A percentile compares a stretch with the other conserved stretches of the same genome.
Conservation (phyloP, 495 filamentous ascomycete genomes). For the Xylaria longipes region DNA sequence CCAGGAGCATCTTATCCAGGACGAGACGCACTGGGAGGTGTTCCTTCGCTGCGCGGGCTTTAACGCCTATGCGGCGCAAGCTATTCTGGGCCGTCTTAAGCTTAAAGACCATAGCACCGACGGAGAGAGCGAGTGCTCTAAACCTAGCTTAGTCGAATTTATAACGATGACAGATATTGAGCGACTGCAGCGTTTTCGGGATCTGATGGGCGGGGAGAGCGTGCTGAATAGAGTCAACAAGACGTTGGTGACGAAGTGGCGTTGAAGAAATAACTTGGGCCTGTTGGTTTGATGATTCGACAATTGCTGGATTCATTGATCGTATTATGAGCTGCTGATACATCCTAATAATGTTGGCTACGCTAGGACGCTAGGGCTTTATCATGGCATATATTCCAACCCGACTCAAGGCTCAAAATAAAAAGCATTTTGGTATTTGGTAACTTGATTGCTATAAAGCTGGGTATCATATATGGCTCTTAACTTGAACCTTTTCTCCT, state of each 20-base stretch:
- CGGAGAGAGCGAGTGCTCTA: constrained; percentile 20
- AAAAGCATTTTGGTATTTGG: not conserved
- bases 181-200: constrained; percentile 50
- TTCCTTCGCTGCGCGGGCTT: constrained; percentile 76
- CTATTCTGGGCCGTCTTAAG: constrained; percentile 62
- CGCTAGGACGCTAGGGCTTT: not conserved
- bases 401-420: not conserved
- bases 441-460: constrained; percentile 13
- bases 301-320: constrained; percentile 9
- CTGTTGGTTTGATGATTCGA: not conserved
- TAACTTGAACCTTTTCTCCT: not conserved
- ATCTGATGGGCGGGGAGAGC: constrained; percentile 58
- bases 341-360: not conserved
- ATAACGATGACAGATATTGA: constrained; percentile 61
- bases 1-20: constrained; percentile 42
- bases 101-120: constrained; percentile 36
- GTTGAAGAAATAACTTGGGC: constrained; percentile 6
- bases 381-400: not conserved
- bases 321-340: not conserved
- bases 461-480: constrained; percentile 18
- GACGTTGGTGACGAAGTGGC: constrained; percentile 47
- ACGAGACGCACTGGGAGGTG: constrained; percentile 73
- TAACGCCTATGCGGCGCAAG: constrained; percentile 83
- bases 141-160: constrained; percentile 61
- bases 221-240: constrained; percentile 58